Base-by-base conservation (phyloP, 2,329 filamentous ascomycete genomes). In the Pseudocercospora eumusae region DNA sequence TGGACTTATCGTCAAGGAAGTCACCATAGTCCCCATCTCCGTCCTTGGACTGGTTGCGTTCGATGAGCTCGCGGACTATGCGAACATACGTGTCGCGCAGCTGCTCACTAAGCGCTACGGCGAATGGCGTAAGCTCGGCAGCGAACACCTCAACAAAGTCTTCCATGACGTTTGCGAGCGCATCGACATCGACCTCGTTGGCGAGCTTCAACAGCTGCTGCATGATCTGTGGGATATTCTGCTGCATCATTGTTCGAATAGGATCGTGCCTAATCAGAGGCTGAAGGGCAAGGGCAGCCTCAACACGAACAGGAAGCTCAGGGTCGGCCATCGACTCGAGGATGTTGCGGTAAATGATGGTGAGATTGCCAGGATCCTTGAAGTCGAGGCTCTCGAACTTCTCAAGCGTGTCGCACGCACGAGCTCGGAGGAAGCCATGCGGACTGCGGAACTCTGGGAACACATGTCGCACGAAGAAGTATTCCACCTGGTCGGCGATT, bases 71-170 rank as follows among this genome's bases (percentile, higher is more conserved):
- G 44, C 91, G 85, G 53, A 99, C 89, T 67, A 99, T 97, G 60
- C 95, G 87, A 68, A 99, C 84, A 72, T 99, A 99, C 0, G 95
- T 99, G 73, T 99, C 95, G 47, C 93, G 88, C 53, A 99, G 83
- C 78, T 99, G 95, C 78, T 98, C 93, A 73, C 92, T 96, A 3
- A 99, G 83, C 4, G 95, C 95, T 31, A 99, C 93, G 10, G 95
- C 95, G 72, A 99, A 99, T 2, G 95, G 95, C 5, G 95, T 98
- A 52, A 99, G 84, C 75, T 99, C 95, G 2, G 92, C 85, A n/a
- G 95, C 93, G 74, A 99, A 99, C 2, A 98, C 93, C 77, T 99
- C 95, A 50, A 99, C 95, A 74, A 99, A 99, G 74, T 99, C 95
- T 78, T 99, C 95, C 95, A 99, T 99, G 42, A 99, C 95, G 73